Evolutionary conservation across 164 flowering plant species (phyloP), one percentile per base, ranked within the genome.

Genomic region (Chimonanthus salicifolius): DNA sequence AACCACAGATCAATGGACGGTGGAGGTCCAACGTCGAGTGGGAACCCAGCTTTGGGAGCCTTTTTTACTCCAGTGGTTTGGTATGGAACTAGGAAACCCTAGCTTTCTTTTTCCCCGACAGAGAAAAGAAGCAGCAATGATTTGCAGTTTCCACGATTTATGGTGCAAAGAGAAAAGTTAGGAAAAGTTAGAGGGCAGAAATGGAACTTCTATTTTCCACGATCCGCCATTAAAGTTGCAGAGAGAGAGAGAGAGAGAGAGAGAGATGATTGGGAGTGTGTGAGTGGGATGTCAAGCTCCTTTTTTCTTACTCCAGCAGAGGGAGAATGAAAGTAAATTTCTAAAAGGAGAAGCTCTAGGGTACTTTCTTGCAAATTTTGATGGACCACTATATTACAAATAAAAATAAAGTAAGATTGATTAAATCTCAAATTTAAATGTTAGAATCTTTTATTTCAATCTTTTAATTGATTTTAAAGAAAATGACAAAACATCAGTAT

Each of bases 201-300:
- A 20, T 64, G 62, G 20, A 20, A 47, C 48, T 58, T 48, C 4
- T 65, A 5, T 44, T 66, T 66, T 65, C 3, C 64, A 71, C 4
- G 78, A 79, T 79, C 81, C 45, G 69, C 78, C 81, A 79, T 79
- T 75, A 68, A 71, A 71, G 77, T 45, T 46, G 64, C 63, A 76
- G 74, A 63, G 45, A 64, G 44, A 33, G 67, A 45, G 15, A 5
- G 7, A 13, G 2, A 5, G 66, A 3, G 46, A 54, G n/a, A 2
- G 15, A 10, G 15, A 13, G 60, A 54, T 10, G 5, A 2, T 10
- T 10, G 15, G 15, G 11, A 5, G 60, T 54, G 60, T 5, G 60
- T 13, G 60, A 13, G 33, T 33, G 33, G 33, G 33, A 33, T 33
- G 33, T 33, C 33, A 33, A 33, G 33, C 33, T 33, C 33, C 33